Percentiles rank a stretch among this genome's conserved stretches.
These are phyloP conservation scores for Suillus luteus DNA, from an alignment of 768 basidiomycete genomes.

Conservation along the genomic window DNA sequence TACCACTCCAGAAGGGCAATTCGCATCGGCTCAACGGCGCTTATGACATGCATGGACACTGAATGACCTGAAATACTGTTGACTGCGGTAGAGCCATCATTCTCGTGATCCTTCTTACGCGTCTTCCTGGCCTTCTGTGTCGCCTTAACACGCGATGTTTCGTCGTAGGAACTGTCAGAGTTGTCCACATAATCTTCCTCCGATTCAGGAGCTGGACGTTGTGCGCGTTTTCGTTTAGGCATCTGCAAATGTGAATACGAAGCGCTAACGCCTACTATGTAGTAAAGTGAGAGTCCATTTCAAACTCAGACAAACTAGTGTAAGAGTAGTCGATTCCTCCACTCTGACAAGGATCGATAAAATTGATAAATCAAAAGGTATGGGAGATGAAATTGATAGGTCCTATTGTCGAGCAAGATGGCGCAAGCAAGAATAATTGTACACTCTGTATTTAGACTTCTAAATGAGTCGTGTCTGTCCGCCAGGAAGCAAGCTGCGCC, in stretches of 20 bases:
- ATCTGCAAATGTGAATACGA: background rate
- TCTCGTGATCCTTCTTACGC: conserved; percentile 18
- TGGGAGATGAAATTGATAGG: background rate
- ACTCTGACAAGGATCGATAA: background rate
- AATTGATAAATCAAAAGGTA: background rate
- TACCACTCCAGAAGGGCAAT: conserved; percentile 70
- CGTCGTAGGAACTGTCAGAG: conserved; percentile 28
- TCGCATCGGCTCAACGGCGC: conserved; percentile 43
- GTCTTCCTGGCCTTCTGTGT: conserved; percentile 17
- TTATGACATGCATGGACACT: conserved; percentile 51
- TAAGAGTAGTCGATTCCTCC: background rate
- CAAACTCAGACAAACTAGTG: conserved; percentile 3
- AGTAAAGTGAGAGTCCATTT: background rate
- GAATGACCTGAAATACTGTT: conserved; percentile 36
- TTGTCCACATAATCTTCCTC: conserved; percentile 14
- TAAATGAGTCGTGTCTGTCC: conserved; percentile 31
- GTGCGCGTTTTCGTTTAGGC: conserved; percentile 33
- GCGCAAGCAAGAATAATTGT: background rate
- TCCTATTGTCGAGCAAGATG: background rate
- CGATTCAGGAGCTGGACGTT: conserved; percentile 18
- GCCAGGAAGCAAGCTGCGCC: conserved; percentile 39
- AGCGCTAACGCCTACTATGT: too few species aligned
- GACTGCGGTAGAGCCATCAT: background rate
- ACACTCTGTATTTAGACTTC: background rate
- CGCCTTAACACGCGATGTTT: conserved; percentile 13